These are phyloP conservation scores for Atalantia buxifolia DNA, from an alignment of 345 rosid genomes.

Conservation along the genomic window DNA sequence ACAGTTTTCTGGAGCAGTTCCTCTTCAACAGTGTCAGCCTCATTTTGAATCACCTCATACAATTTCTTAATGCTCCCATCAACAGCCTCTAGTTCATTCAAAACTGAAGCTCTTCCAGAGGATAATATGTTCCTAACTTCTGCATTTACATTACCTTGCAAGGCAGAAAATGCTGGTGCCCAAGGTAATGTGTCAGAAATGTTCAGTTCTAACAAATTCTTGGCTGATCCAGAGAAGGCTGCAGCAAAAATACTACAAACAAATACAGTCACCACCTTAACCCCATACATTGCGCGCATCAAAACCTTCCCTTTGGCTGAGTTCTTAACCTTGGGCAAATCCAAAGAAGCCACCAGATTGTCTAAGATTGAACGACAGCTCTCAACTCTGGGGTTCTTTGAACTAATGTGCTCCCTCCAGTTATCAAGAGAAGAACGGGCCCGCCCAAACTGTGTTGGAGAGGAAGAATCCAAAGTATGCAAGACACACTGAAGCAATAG, in stretches of 20 bases:
- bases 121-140: constrained; percentile 48
- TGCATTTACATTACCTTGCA: constrained; percentile 53
- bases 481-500: constrained; percentile 67
- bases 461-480: constrained; percentile 55
- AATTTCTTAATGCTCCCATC: constrained; percentile 55
- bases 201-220: constrained; percentile 49
- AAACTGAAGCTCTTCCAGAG: constrained; percentile 29
- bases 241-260: constrained; percentile 71
- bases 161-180: constrained; percentile 49
- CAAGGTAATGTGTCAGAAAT: constrained; percentile 51
- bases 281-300: constrained; percentile 88
- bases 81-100: constrained; percentile 68
- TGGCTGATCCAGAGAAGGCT: constrained; percentile 66
- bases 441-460: constrained; percentile 41
- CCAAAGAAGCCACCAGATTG: constrained; percentile 47
- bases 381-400: constrained; percentile 63
- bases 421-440: constrained; percentile 64
- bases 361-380: constrained; percentile 56
- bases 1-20: constrained; percentile 34
- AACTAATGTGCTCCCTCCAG: constrained; percentile 67
- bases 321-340: constrained; percentile 83
- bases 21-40: constrained; percentile 30
- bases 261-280: constrained; percentile 72
- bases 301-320: constrained; percentile 83
- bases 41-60: constrained; percentile 61